phyloP scores from a whole-genome alignment of 2,329 filamentous ascomycete genomes.

The Ceratocystis alfenasii region DNA sequence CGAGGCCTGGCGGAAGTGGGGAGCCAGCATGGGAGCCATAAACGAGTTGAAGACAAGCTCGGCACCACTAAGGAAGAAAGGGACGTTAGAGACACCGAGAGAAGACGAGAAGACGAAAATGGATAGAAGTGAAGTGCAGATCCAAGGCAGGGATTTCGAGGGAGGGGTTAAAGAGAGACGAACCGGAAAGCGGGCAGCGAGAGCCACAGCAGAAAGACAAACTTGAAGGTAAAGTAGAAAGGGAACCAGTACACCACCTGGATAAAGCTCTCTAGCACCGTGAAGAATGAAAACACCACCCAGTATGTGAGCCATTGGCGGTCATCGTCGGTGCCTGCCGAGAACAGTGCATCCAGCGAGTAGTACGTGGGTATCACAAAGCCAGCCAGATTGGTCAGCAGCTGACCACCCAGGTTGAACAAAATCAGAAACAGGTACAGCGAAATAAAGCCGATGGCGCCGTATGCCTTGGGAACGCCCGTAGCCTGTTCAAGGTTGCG shows the following conservation, averaged over 20 bases:
- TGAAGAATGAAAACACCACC: slow-evolving; percentile 75
- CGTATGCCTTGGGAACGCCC: slow-evolving; percentile 74
- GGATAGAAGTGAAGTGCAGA: too few relatives aligned
- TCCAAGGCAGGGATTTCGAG: slow-evolving; percentile 5
- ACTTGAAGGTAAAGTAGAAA: slow-evolving; percentile 99
- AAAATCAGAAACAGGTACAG: slow-evolving; percentile 86
- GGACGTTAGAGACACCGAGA: too few relatives aligned
- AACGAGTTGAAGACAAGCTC: slow-evolving; percentile 95
- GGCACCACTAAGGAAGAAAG: slow-evolving; percentile 54
- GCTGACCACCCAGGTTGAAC: slow-evolving; percentile 83
- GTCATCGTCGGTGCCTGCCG: slow-evolving; percentile 58
- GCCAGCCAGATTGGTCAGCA: slow-evolving; percentile 75
- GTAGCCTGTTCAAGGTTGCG: slow-evolving; percentile 80
- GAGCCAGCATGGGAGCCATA: slow-evolving; percentile 78
- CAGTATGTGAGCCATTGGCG: slow-evolving; percentile 82
- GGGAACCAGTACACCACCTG: slow-evolving; percentile 90
- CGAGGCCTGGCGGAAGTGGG: slow-evolving; percentile 69
- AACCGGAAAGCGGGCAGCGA: slow-evolving; percentile 89
- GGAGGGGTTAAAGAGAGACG: slow-evolving; percentile 31
- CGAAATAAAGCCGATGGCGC: slow-evolving; percentile 59
- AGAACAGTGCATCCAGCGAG: slow-evolving; percentile 68
- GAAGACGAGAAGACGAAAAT: too few relatives aligned
- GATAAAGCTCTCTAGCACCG: slow-evolving; percentile 69
- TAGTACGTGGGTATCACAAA: slow-evolving; percentile 78
- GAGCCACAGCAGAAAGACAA: slow-evolving; percentile 94